Evolutionary conservation across 257 asterid genomes (phyloP).

Genomic region (Leonotis leonurus): DNA sequence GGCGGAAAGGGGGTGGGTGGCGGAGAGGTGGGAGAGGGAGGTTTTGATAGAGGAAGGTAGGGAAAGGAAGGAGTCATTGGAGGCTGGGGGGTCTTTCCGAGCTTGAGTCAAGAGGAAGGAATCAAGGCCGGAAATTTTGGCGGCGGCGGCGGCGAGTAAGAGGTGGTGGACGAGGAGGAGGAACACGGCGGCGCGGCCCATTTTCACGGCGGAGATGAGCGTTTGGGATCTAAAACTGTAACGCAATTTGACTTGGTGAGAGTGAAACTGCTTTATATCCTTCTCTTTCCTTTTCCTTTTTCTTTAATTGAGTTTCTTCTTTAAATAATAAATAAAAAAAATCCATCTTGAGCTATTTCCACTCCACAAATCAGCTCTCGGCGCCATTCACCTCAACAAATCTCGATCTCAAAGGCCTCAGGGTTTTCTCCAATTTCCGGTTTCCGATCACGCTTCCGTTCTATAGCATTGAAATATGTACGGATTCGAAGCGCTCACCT

Average conservation of each 20-base stretch:
- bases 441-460: conserved; percentile 41
- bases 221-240: conserved; percentile 1
- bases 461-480: conserved; percentile 54
- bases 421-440: conserved; percentile 19
- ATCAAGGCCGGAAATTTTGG: conserved; percentile 64
- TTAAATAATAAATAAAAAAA: background rate
- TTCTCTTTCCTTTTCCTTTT: background rate
- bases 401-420: conserved; percentile 11
- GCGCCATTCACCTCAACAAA: background rate
- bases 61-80: conserved; percentile 52
- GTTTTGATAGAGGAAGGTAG: conserved; percentile 55
- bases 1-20: conserved; percentile 33
- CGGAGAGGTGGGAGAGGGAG: conserved; percentile 40
- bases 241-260: conserved; percentile 7
- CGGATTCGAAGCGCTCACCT: conserved; percentile 92
- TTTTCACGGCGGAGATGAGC: conserved; percentile 19
- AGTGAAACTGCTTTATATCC: background rate
- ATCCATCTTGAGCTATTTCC: background rate
- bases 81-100: conserved; percentile 57
- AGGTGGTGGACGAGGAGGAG: conserved; percentile 20
- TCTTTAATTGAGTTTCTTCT: background rate
- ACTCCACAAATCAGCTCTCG: conserved; percentile 3
- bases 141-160: conserved; percentile 19
- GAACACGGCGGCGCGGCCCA: conserved; percentile 34
- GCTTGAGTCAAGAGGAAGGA: conserved; percentile 63